These are phyloP conservation scores for Asterionellopsis glacialis DNA, from an alignment of 108 stramenopile genomes.

Conservation along the genomic window DNA sequence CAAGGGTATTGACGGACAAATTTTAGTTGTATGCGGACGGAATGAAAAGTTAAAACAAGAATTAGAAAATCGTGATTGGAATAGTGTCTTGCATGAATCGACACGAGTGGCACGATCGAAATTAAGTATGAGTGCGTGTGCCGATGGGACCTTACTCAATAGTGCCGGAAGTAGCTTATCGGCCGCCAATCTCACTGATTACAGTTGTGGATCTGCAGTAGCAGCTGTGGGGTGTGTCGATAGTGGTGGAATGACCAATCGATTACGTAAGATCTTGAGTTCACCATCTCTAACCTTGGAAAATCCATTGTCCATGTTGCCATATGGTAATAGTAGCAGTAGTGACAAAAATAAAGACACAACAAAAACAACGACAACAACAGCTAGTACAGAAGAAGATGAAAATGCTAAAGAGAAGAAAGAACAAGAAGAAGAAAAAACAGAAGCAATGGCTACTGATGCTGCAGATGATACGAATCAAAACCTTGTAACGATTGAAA, in stretches of 20 bases:
- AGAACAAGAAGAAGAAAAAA: too few species aligned
- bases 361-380: too few species aligned
- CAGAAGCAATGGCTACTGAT: too few species aligned
- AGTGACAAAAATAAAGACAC: too few species aligned
- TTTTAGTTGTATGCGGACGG: conserved; percentile 94
- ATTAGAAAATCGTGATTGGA: conserved; percentile 51
- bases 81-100: conserved; percentile 1
- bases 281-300: conserved; percentile 15
- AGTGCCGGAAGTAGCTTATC: background rate
- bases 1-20: conserved; percentile 63
- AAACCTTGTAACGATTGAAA: too few species aligned
- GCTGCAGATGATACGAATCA: too few species aligned
- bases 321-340: too few species aligned
- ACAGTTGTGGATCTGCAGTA: background rate
- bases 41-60: conserved; percentile 45
- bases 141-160: background rate
- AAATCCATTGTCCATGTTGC: conserved; percentile 4
- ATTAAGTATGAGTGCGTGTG: background rate
- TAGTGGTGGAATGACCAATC: conserved; percentile 18
- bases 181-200: too few species aligned
- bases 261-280: conserved; percentile 41
- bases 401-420: too few species aligned
- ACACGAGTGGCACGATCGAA: background rate
- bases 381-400: too few species aligned
- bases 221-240: conserved; percentile 46